Base-by-base conservation (phyloP, 345 rosid species). In the Sapria himalayana region DNA sequence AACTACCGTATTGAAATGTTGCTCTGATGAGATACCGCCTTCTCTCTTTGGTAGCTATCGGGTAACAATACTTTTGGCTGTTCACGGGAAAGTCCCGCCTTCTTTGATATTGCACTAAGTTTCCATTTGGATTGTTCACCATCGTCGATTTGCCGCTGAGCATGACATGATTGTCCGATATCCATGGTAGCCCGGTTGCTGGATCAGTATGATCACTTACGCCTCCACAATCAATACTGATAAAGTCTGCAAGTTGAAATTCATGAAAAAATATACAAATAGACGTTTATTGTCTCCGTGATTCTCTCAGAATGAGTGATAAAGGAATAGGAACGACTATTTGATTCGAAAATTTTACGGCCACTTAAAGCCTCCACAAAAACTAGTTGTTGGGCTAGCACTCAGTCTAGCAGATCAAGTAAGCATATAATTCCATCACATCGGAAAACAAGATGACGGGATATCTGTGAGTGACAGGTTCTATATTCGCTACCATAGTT, bases 211-310 rank as follows among this genome's bases (percentile, higher is more conserved):
- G 66, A 61, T 77, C 68, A 38, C 61, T 52, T 44, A 67, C 46
- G 41, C 92, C 66, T 50, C 99, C 93, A 45, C 99, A 91, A 47
- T 91, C 95, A 62, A 91, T 66, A 56, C 95, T 91, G 43, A 68
- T 35, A 52, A 91, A 91, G 37, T 84, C 99, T 91, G 75, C 70
- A 56, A 20, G 35, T 34, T 15, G 22, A 43, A 23, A 22, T 32
- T 4, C 11, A 39, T 33, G 9, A 4, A 10, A 13, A 19, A 1
- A 23, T 14, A 9, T 2, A n/a, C n/a, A n/a, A n/a, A n/a, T n/a
- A n/a, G n/a, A n/a, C n/a, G n/a, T n/a, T n/a, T n/a, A n/a, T n/a
- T n/a, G n/a, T n/a, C n/a, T n/a, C n/a, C n/a, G n/a, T n/a, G n/a
- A n/a, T n/a, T n/a, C n/a, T n/a, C n/a, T n/a, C n/a, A n/a, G n/a